Evolutionary conservation across 345 rosid species (phyloP).

Genomic region (Hibiscus trionum): DNA sequence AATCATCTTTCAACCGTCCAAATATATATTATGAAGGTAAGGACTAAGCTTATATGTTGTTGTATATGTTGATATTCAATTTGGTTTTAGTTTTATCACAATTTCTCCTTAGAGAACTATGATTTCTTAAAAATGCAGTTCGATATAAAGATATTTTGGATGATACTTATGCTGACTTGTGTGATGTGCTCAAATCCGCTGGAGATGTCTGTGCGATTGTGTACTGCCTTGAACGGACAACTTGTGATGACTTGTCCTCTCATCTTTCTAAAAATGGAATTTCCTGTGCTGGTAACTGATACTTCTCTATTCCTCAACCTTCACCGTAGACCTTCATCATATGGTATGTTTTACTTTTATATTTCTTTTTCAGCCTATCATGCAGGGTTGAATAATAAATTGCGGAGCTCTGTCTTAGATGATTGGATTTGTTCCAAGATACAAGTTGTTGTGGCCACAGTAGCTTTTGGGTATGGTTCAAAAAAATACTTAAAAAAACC

Average conservation of each 20-base stretch:
- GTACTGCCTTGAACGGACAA: slow-evolving; percentile 90
- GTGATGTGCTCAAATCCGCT: slow-evolving; percentile 50
- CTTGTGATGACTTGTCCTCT: slow-evolving; percentile 78
- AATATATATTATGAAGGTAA: slow-evolving; percentile 90
- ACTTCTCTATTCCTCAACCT: background rate
- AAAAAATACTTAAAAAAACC: background rate
- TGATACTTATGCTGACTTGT: slow-evolving; percentile 68
- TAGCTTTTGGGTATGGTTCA: slow-evolving; percentile 82
- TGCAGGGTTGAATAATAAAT: slow-evolving; percentile 78
- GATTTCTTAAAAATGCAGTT: slow-evolving; percentile 46
- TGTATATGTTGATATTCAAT: background rate
- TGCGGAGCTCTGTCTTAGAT: slow-evolving; percentile 76
- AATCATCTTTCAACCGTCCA: slow-evolving; percentile 90
- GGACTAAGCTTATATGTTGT: slow-evolving; percentile 14
- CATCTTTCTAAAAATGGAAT: slow-evolving; percentile 69
- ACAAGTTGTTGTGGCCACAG: slow-evolving; percentile 96
- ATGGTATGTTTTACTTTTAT: slow-evolving; percentile 2
- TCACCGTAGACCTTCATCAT: background rate
- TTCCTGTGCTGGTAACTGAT: slow-evolving; percentile 68
- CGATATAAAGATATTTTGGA: slow-evolving; percentile 82
- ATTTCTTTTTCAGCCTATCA: slow-evolving; percentile 66
- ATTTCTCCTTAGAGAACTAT: background rate
- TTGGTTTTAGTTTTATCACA: background rate
- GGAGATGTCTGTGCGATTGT: slow-evolving; percentile 80
- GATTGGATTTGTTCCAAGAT: slow-evolving; percentile 86